phyloP scores from a whole-genome alignment of 2,329 filamentous ascomycete species.

The Fusarium penzigii region DNA sequence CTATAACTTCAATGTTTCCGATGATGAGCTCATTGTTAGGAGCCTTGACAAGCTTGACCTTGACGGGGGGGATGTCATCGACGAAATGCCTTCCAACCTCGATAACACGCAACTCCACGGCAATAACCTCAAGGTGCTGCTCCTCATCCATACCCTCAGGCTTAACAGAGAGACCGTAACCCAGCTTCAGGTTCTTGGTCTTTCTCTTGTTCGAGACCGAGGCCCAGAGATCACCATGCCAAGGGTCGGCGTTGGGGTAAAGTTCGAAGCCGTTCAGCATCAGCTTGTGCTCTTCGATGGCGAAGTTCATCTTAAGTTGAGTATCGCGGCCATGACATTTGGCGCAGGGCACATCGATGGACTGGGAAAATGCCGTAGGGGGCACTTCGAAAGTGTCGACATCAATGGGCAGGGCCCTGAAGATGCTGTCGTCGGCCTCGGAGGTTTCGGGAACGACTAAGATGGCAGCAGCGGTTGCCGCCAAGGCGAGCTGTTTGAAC shows the following conservation, averaged over 20 bases:
- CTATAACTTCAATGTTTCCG: conserved; percentile 44
- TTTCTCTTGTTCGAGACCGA: conserved; percentile 43
- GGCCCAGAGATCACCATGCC: conserved; percentile 46
- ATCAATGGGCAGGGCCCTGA: conserved; percentile 42
- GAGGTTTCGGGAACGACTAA: conserved; percentile 54
- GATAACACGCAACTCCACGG: conserved; percentile 59
- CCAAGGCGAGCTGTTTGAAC: conserved; percentile 34
- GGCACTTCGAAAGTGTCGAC: conserved; percentile 40
- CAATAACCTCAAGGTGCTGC: conserved; percentile 52
- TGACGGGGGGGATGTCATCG: conserved; percentile 54
- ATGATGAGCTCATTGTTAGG: conserved; percentile 57
- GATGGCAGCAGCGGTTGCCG: conserved; percentile 45
- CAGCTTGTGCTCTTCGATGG: conserved; percentile 50
- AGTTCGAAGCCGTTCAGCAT: conserved; percentile 62
- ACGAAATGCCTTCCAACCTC: conserved; percentile 60
- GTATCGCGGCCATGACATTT: conserved; percentile 51
- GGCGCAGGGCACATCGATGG: conserved; percentile 53
- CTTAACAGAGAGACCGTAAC: conserved; percentile 49
- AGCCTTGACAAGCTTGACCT: conserved; percentile 63
- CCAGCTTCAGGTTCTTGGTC: conserved; percentile 43
- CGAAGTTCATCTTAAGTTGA: conserved; percentile 56
- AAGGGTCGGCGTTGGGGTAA: conserved; percentile 54
- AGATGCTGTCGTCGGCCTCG: conserved; percentile 42
- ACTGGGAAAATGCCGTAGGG: conserved; percentile 35
- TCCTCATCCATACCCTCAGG: conserved; percentile 50